Evolutionary conservation across 306 rosid species (phyloP).

Genomic region (Pachyrhizus erosus): DNA sequence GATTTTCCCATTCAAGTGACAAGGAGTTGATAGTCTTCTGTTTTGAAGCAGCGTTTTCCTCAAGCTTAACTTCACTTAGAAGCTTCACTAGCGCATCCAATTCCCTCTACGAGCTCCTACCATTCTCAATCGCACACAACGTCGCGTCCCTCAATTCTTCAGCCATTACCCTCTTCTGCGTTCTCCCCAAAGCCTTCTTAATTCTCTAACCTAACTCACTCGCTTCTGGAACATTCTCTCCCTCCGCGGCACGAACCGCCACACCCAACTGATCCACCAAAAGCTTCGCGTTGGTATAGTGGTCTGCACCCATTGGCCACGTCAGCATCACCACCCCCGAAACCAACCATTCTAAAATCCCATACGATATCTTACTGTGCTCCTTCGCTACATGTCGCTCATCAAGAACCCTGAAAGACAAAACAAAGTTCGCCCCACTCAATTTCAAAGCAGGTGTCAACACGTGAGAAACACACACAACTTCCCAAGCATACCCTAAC

Average conservation of each 20-base stretch:
- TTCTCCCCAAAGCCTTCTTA: constrained; percentile 1
- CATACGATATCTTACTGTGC: neutral
- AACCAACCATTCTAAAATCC: constrained; percentile 47
- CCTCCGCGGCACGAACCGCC: constrained; percentile 47
- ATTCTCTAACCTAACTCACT: constrained; percentile 34
- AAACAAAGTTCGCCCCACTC: constrained; percentile 47
- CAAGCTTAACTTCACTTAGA: neutral
- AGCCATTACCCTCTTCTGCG: constrained; percentile 37
- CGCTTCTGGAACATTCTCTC: constrained; percentile 41
- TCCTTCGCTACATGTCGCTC: constrained; percentile 28
- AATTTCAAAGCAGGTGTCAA: constrained; percentile 35
- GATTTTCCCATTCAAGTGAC: no score
- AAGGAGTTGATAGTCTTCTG: no score
- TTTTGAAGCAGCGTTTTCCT: neutral
- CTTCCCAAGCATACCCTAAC: no score
- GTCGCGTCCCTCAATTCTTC: constrained; percentile 39
- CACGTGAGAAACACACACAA: constrained; percentile 43
- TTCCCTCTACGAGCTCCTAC: constrained; percentile 49
- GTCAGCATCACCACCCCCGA: constrained; percentile 59
- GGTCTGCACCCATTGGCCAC: constrained; percentile 66
- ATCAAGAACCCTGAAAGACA: neutral
- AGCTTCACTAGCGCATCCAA: constrained; percentile 47
- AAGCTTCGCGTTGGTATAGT: constrained; percentile 49
- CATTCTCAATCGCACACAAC: constrained; percentile 24
- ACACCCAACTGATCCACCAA: constrained; percentile 49